A percentile compares a stretch with the other conserved stretches of the same genome.
Evolutionary conservation across 2,329 filamentous ascomycete genomes (phyloP).

Genomic region (Botryotinia narcissicola): DNA sequence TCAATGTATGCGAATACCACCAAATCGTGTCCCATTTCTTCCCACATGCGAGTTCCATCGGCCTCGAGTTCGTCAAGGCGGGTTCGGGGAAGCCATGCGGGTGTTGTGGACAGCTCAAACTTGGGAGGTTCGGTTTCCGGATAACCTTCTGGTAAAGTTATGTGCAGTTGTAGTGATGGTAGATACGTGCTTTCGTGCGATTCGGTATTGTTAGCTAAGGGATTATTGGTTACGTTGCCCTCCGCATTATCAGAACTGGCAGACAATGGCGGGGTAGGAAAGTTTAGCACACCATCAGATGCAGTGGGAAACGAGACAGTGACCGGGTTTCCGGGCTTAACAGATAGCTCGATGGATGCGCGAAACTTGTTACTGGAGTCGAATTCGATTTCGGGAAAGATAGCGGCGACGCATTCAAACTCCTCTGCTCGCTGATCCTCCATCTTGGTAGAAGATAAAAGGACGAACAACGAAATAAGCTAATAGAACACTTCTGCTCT

Average conservation of each 20-base stretch:
- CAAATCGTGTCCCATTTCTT: conserved; percentile 58
- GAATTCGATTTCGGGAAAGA: conserved; percentile 62
- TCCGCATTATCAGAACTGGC: conserved; percentile 25
- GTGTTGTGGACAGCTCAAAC: conserved; percentile 51
- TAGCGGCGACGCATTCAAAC: conserved; percentile 59
- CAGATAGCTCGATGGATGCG: conserved; percentile 53
- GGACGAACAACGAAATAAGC: conserved; percentile 33
- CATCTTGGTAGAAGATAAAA: conserved; percentile 48
- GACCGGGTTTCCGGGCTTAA: conserved; percentile 53
- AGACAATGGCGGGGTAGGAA: conserved; percentile 34
- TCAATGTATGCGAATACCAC: conserved; percentile 64
- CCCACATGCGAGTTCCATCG: conserved; percentile 56
- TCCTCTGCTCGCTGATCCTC: conserved; percentile 61
- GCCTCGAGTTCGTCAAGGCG: conserved; percentile 51
- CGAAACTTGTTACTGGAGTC: conserved; percentile 47
- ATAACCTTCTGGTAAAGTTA: conserved; percentile 58
- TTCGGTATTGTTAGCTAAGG: conserved; percentile 28
- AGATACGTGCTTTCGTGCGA: conserved; percentile 46
- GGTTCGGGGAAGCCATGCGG: conserved; percentile 54
- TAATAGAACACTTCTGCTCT: conserved; percentile 30
- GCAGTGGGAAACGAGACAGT: conserved; percentile 57
- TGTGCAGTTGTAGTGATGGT: conserved; percentile 53
- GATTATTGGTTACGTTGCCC: not conserved
- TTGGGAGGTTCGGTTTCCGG: conserved; percentile 52
- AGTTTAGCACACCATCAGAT: conserved; percentile 38